Percentiles rank a stretch among this genome's conserved stretches.
phyloP scores from a whole-genome alignment of 768 basidiomycete genomes.

The Termitomyces sp. region DNA sequence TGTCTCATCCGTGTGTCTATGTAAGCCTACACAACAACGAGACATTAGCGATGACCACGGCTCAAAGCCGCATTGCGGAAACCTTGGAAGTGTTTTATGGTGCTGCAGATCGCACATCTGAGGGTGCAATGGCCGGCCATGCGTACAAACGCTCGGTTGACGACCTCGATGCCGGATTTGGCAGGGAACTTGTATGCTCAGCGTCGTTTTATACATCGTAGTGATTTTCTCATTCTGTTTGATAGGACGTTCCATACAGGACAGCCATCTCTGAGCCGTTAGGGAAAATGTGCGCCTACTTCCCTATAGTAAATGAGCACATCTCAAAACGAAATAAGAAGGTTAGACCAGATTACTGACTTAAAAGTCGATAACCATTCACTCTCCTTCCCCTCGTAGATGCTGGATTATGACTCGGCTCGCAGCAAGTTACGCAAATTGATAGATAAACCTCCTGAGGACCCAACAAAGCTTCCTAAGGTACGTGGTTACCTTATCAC shows the following conservation, averaged over 20 bases:
- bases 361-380: background rate
- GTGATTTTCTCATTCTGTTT: background rate
- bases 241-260: slow-evolving; percentile 87
- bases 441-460: slow-evolving; percentile 89
- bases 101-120: slow-evolving; percentile 75
- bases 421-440: slow-evolving; percentile 86
- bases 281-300: slow-evolving; percentile 95
- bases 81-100: slow-evolving; percentile 92
- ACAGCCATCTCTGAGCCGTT: slow-evolving; percentile 94
- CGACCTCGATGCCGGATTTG: slow-evolving; percentile 83
- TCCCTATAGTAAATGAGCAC: slow-evolving; percentile 89
- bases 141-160: slow-evolving; percentile 95
- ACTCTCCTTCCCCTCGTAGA: slow-evolving; percentile 24
- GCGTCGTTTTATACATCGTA: background rate
- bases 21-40: background rate
- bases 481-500: background rate
- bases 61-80: slow-evolving; percentile 91
- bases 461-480: slow-evolving; percentile 84
- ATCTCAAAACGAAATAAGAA: slow-evolving; percentile 96
- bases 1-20: slow-evolving; percentile 15
- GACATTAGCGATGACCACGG: slow-evolving; percentile 80
- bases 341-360: slow-evolving; percentile 33
- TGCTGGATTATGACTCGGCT: slow-evolving; percentile 93
- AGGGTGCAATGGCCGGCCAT: slow-evolving; percentile 95
- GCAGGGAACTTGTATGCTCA: slow-evolving; percentile 70